phyloP scores from a whole-genome alignment of 2,329 filamentous ascomycete genomes.

The Penicillium aurantiogriseum region DNA sequence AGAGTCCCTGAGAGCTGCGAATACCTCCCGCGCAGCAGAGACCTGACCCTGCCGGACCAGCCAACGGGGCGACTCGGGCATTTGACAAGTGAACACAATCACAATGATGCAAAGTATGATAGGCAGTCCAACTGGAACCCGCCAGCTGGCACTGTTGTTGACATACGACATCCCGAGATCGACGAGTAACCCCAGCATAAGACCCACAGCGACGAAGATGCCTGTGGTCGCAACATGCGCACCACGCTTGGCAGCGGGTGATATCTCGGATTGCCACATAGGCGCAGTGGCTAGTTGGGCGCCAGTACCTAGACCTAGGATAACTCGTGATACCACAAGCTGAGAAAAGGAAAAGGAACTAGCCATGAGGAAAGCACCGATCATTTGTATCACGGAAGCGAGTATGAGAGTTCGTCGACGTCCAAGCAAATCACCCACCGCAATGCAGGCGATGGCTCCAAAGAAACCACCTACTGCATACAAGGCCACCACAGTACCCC shows the following conservation, averaged over 20 bases:
- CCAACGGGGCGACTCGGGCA: slow-evolving; percentile 21
- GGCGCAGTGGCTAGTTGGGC: slow-evolving; percentile 14
- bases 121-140: slow-evolving; percentile 15
- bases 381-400: slow-evolving; percentile 9
- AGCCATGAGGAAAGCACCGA: slow-evolving; percentile 14
- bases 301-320: slow-evolving; percentile 15
- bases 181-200: slow-evolving; percentile 10
- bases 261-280: slow-evolving; percentile 19
- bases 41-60: slow-evolving; percentile 7
- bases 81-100: slow-evolving; percentile 3
- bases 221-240: slow-evolving; percentile 12
- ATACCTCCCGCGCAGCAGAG: slow-evolving; percentile 9
- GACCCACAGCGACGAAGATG: slow-evolving; percentile 7
- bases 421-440: slow-evolving; percentile 13
- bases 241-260: slow-evolving; percentile 11
- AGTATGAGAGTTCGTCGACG: slow-evolving; percentile 13
- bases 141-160: slow-evolving; percentile 12
- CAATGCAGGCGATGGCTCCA: slow-evolving; percentile 15
- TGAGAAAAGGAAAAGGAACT: slow-evolving; percentile 13
- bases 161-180: slow-evolving; percentile 18
- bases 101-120: slow-evolving; percentile 11
- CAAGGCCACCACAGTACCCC: slow-evolving; percentile 15
- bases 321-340: slow-evolving; percentile 11
- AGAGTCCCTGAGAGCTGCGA: slow-evolving; percentile 9
- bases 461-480: slow-evolving; percentile 16